These are phyloP conservation scores for Pholiota molesta DNA, from an alignment of 768 basidiomycete genomes.

Conservation along the genomic window DNA sequence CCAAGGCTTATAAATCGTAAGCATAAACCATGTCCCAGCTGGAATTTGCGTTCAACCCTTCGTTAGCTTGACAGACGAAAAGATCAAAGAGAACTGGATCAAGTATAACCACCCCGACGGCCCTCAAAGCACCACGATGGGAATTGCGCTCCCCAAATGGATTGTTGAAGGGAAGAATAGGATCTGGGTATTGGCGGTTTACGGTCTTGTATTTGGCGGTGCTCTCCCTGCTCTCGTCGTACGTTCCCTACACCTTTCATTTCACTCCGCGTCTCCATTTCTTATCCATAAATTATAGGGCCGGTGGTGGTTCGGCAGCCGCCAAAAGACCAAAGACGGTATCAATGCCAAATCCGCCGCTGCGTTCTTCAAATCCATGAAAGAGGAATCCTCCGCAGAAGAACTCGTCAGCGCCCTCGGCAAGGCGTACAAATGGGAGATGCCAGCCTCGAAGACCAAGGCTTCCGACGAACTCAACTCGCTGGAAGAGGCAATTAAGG, in stretches of 20 bases:
- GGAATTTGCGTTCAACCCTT: neutral
- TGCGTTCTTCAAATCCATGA: constrained; percentile 84
- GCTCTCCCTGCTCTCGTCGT: constrained; percentile 84
- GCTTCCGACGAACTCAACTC: constrained; percentile 43
- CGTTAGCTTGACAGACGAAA: constrained; percentile 86
- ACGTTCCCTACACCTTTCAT: constrained; percentile 23
- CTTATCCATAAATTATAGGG: constrained; percentile 46
- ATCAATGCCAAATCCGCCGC: constrained; percentile 81
- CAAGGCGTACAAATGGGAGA: constrained; percentile 65
- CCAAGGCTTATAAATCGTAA: constrained; percentile 96
- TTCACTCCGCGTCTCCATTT: constrained; percentile 20
- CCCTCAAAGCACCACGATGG: constrained; percentile 91
- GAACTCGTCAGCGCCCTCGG: constrained; percentile 76
- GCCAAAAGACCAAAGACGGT: constrained; percentile 90
- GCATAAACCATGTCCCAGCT: constrained; percentile 26
- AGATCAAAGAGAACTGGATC: constrained; percentile 87
- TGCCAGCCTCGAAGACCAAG: constrained; percentile 31
- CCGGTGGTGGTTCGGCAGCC: constrained; percentile 96
- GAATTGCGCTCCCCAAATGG: constrained; percentile 94
- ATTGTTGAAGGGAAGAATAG: constrained; percentile 91
- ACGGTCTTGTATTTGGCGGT: constrained; percentile 87
- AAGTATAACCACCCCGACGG: constrained; percentile 95
- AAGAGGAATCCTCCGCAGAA: constrained; percentile 74
- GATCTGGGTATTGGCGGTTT: constrained; percentile 86
- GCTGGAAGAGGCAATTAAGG: constrained; percentile 54